Evolutionary conservation across 306 rosid species (phyloP).

Genomic region (Dalbergia cultrata): DNA sequence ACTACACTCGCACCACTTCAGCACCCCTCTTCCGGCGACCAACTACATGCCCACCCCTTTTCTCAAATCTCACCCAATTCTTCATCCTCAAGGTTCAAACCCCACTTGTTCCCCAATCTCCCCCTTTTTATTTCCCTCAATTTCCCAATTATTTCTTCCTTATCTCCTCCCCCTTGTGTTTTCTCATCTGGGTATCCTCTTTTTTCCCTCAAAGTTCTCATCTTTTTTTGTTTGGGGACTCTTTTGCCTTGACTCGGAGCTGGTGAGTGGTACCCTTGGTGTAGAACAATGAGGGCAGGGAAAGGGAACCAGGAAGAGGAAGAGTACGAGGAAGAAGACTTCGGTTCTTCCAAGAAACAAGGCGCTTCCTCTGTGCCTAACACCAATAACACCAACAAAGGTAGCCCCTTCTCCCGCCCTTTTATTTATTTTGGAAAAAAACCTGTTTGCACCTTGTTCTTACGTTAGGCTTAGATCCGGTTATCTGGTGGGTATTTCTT

Average conservation of each 20-base stretch:
- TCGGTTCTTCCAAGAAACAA: conserved; percentile 70
- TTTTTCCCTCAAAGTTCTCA: conserved; percentile 35
- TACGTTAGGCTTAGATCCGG: conserved; percentile 60
- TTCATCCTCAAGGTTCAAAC: background rate
- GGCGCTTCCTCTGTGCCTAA: conserved; percentile 74
- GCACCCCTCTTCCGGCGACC: conserved; percentile 27
- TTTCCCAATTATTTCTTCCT: background rate
- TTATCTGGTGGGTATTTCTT: conserved; percentile 25
- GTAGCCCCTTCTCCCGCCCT: conserved; percentile 39
- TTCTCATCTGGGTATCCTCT: conserved; percentile 38
- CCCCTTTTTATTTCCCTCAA: conserved; percentile 20
- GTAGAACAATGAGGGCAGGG: conserved; percentile 74
- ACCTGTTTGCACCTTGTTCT: background rate
- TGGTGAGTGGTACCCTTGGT: conserved; percentile 32
- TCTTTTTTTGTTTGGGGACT: conserved; percentile 7
- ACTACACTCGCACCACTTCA: background rate
- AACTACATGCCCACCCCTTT: background rate
- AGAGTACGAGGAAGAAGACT: conserved; percentile 89
- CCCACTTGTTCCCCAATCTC: background rate
- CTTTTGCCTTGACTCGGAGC: conserved; percentile 29
- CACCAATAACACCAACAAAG: conserved; percentile 58
- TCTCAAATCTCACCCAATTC: background rate
- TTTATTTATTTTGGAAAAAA: background rate
- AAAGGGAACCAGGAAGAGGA: conserved; percentile 84
- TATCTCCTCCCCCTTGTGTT: background rate